A percentile compares a stretch with the other conserved stretches of the same genome.
These are phyloP conservation scores for Candida loeiensis DNA, from an alignment of 805 yeast species.

Conservation along the genomic window DNA sequence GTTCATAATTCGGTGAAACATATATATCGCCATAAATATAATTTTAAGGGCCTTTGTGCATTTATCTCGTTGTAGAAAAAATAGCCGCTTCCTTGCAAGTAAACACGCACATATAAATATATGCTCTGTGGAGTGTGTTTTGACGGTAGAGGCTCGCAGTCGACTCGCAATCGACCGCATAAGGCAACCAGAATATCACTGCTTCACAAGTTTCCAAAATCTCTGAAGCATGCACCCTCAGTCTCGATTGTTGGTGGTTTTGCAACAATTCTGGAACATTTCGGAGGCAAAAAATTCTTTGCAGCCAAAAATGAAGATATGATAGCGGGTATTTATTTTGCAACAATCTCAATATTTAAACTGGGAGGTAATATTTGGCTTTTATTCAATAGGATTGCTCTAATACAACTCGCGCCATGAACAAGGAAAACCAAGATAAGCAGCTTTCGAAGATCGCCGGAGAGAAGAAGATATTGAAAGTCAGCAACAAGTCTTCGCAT, in stretches of 20 bases:
- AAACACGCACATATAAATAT: too few relatives aligned
- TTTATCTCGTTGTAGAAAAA: too few relatives aligned
- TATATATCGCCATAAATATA: not conserved
- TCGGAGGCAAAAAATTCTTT: not conserved
- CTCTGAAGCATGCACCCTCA: too few relatives aligned
- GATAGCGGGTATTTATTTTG: not conserved
- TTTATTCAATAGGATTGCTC: not conserved
- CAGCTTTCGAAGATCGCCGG: not conserved
- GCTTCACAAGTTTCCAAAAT: not conserved
- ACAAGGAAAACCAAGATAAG: not conserved
- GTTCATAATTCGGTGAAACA: slow-evolving; percentile 5
- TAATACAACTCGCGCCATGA: not conserved
- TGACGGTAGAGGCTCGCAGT: too few relatives aligned
- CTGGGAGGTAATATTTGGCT: not conserved
- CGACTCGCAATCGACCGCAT: too few relatives aligned
- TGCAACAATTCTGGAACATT: slow-evolving; percentile 1
- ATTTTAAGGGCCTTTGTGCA: too few relatives aligned
- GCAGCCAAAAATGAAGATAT: slow-evolving; percentile 1
- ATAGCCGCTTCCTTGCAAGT: too few relatives aligned
- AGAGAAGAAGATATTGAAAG: not conserved
- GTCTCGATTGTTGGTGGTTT: too few relatives aligned
- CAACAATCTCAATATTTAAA: not conserved
- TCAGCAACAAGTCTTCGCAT: too few relatives aligned
- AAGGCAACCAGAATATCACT: not conserved
- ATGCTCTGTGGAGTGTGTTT: too few relatives aligned